These are phyloP conservation scores for Leucosporidium creatinivorum DNA, from an alignment of 768 basidiomycete genomes.

Conservation along the genomic window DNA sequence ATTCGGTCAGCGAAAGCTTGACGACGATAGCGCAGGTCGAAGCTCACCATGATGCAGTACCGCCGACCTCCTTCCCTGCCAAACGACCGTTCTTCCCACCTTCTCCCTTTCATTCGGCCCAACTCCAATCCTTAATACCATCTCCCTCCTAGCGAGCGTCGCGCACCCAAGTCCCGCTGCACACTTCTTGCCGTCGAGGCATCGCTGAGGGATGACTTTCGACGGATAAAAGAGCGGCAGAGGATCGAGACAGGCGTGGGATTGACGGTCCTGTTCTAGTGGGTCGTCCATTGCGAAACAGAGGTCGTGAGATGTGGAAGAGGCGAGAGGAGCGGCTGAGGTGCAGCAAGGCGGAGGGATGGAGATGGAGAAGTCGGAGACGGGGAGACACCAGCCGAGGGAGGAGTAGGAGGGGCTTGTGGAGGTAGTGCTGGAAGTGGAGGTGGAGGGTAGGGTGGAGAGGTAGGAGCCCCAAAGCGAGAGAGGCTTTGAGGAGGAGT, in stretches of 20 bases:
- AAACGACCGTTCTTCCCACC: constrained; percentile 59
- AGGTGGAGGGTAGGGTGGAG: background rate
- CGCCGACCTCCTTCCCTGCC: constrained; percentile 51
- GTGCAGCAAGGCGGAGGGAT: background rate
- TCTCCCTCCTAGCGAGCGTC: constrained; percentile 55
- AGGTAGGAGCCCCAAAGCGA: background rate
- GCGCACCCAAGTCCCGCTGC: background rate
- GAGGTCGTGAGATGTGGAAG: background rate
- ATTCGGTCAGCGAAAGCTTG: background rate
- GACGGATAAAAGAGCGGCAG: constrained; percentile 2
- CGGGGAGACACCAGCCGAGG: constrained; percentile 24
- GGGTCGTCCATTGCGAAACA: background rate
- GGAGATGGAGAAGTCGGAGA: background rate
- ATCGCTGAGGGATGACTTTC: background rate
- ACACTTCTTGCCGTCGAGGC: constrained; percentile 6
- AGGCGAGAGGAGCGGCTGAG: background rate
- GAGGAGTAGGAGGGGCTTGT: background rate
- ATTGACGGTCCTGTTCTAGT: too few relatives aligned
- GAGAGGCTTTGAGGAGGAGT: background rate
- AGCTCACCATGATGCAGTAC: constrained; percentile 53
- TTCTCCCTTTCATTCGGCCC: constrained; percentile 49
- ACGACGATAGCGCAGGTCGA: background rate
- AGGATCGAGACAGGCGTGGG: constrained; percentile 16
- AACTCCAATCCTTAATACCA: constrained; percentile 57
- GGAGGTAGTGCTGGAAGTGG: background rate